Conservation (phyloP, 306 rosid species). For the Prunus kanzakura region DNA sequence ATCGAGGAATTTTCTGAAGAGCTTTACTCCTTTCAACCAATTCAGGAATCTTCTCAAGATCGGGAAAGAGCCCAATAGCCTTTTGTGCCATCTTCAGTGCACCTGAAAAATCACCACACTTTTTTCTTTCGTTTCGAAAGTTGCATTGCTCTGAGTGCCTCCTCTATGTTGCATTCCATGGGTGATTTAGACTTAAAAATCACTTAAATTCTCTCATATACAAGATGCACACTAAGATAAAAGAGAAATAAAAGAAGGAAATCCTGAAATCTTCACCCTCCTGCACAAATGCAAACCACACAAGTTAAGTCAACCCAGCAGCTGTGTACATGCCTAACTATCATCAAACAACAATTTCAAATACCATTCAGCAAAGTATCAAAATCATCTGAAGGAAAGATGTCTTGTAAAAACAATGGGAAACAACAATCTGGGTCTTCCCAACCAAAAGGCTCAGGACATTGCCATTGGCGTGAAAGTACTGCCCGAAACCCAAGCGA, state of each 20-base stretch:
- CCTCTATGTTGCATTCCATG: conserved; percentile 96
- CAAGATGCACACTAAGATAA: no score
- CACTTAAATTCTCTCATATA: no score
- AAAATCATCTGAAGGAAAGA: no score
- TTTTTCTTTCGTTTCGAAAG: conserved; percentile 60
- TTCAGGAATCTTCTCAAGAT: conserved; percentile 52
- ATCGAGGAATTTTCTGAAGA: conserved; percentile 54
- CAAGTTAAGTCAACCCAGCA: no score
- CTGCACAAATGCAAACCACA: not conserved
- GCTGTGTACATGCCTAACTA: no score
- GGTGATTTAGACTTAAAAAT: conserved; percentile 4
- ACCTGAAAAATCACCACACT: conserved; percentile 49
- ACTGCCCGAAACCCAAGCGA: no score
- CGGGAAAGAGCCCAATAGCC: conserved; percentile 62
- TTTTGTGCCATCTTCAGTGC: conserved; percentile 60
- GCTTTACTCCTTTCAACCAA: no score
- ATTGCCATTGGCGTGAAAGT: no score
- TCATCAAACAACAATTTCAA: no score
- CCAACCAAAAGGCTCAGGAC: no score
- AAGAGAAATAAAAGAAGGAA: no score
- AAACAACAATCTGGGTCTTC: not conserved
- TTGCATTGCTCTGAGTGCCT: conserved; percentile 62
- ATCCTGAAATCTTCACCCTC: not conserved
- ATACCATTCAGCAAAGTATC: no score
- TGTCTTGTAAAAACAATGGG: not conserved